Base-by-base conservation (phyloP, 2,329 filamentous ascomycete species). In the Xylariaceae sp. region DNA sequence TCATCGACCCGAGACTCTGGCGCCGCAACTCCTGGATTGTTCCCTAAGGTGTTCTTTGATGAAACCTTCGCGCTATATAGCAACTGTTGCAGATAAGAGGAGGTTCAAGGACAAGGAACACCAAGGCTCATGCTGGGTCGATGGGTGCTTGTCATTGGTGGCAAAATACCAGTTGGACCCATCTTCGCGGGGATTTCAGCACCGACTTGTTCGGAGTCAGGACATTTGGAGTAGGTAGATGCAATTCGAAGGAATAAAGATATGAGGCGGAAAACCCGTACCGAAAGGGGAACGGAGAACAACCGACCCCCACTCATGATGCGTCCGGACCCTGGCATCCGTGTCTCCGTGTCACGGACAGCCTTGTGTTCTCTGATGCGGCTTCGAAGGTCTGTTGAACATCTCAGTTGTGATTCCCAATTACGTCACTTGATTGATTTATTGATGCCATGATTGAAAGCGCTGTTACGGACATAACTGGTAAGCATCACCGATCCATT, bases 131-230 rank as follows among this genome's bases (percentile, higher is more conserved):
- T 13, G 11, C 11, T 30, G 17, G 8, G 9, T 5, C 47, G 17
- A 30, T 30, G 17, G 47, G 18, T 23, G 23, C 15, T 18, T 41
- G 17, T 30, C 45, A 63, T 63, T 63, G 61, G 61, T 61, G 61
- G 61, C 52, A 64, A 64, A 64, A 51, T 62, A 51, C 34, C 18
- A 23, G 35, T 47, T 51, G 2, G 55, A 41, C 49, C 57, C 53
- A 58, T 56, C 44, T 41, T 57, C 57, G 57, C 59, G 9, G 15
- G 13, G 17, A 52, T 49, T 18, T 41, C 51, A 48, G 37, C 7
- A 13, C n/a, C 3, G 44, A 54, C 52, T 6, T 15, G 45, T 30
- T 57, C 51, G 59, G 57, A 59, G 54, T 51, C 23, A 30, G 23
- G 23, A 5, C 23, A 30, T 35, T 56, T 17, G 53, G 56, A 51